phyloP scores from a whole-genome alignment of 2,329 filamentous ascomycete genomes.

The Aspergillus unguis region DNA sequence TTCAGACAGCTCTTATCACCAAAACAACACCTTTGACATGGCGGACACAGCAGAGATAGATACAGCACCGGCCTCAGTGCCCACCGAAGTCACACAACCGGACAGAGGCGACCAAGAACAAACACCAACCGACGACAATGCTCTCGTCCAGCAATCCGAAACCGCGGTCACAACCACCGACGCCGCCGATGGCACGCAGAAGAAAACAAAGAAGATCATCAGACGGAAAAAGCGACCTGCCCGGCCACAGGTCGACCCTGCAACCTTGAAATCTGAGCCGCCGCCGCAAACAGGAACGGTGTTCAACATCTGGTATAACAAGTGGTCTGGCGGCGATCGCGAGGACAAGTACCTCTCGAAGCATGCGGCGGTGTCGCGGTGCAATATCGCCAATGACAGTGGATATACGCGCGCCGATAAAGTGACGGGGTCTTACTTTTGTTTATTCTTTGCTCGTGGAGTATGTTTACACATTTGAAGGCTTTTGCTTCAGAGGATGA shows the following conservation, averaged over 20 bases:
- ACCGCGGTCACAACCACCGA: conserved; percentile 17
- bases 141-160: conserved; percentile 12
- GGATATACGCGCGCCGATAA: conserved; percentile 77
- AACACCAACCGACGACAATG: conserved; percentile 6
- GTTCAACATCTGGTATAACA: conserved; percentile 99
- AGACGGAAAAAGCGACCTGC: conserved; percentile 87
- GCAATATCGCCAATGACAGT: conserved; percentile 75
- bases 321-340: conserved; percentile 92
- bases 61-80: conserved; percentile 33
- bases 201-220: conserved; percentile 86
- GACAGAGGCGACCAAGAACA: neutral
- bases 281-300: conserved; percentile 90
- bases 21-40: conserved; percentile 20
- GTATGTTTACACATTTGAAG: conserved; percentile 39
- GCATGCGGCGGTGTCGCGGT: conserved; percentile 76
- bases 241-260: conserved; percentile 83
- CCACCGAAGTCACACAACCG: conserved; percentile 39
- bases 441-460: conserved; percentile 75
- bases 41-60: conserved; percentile 24
- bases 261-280: conserved; percentile 75
- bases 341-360: conserved; percentile 88
- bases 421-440: conserved; percentile 81
- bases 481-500: neutral
- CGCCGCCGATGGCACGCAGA: conserved; percentile 29
- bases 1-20: neutral